Conservation (phyloP, 2,329 filamentous ascomycete genomes). For the Cercospora sesami region DNA sequence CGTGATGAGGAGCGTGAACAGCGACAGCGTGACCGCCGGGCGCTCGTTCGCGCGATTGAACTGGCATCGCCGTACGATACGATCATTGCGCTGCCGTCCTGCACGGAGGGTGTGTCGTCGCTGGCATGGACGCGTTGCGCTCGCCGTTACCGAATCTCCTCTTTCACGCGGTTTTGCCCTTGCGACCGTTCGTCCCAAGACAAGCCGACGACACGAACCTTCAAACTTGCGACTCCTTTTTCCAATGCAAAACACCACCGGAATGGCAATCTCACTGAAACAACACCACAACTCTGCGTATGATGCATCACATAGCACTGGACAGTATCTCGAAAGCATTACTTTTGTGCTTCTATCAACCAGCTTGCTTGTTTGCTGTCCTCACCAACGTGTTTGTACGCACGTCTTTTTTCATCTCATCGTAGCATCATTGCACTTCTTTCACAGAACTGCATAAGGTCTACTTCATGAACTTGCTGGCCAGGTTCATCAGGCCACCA, state of each 20-base stretch:
- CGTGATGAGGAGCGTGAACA: slow-evolving; percentile 11
- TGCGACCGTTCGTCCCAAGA: slow-evolving; percentile 1
- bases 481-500: slow-evolving; percentile 57
- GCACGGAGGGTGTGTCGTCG: not conserved
- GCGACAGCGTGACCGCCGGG: slow-evolving; percentile 11
- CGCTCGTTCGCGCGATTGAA: slow-evolving; percentile 14
- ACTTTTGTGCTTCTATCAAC: not conserved
- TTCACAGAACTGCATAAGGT: not conserved
- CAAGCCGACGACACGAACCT: slow-evolving; percentile 1
- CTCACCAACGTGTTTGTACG: not conserved
- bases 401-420: not conserved
- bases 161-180: not conserved
- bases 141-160: slow-evolving; percentile 6
- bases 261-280: not conserved
- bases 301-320: not conserved
- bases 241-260: not conserved
- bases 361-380: not conserved
- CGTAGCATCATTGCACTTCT: not conserved
- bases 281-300: not conserved
- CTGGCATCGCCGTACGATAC: slow-evolving; percentile 13
- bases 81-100: slow-evolving; percentile 17
- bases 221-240: not conserved
- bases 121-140: slow-evolving; percentile 1
- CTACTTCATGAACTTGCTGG: slow-evolving; percentile 59
- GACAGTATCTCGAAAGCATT: not conserved